phyloP scores from a whole-genome alignment of 495 filamentous ascomycete genomes.

The Trichoderma erinaceum region DNA sequence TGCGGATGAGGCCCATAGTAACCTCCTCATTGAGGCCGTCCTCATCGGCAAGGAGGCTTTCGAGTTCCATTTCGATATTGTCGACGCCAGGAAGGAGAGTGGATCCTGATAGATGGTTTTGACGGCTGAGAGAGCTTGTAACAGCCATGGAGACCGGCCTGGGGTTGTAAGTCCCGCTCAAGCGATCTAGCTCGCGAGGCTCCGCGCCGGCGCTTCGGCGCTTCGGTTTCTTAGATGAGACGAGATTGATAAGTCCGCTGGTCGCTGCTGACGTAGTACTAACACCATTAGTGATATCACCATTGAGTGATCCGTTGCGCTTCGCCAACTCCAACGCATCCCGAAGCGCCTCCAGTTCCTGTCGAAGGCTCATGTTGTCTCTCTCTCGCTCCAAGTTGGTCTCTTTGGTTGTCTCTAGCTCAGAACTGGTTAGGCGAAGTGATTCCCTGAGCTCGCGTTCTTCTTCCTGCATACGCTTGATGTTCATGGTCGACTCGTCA shows the following conservation, averaged over 20 bases:
- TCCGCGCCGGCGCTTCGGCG: constrained; percentile 90
- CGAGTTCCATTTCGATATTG: constrained; percentile 87
- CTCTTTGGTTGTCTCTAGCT: constrained; percentile 69
- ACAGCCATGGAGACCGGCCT: constrained; percentile 90
- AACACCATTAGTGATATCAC: constrained; percentile 66
- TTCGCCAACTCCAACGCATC: constrained; percentile 87
- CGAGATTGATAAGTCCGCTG: constrained; percentile 87
- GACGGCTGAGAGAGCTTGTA: constrained; percentile 54
- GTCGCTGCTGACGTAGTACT: constrained; percentile 44
- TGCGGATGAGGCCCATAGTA: constrained; percentile 88
- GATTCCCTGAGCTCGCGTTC: constrained; percentile 74
- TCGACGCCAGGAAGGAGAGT: constrained; percentile 74
- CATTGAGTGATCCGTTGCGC: constrained; percentile 54
- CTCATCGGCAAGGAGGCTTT: constrained; percentile 88
- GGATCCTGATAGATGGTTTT: constrained; percentile 51
- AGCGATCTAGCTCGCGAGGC: constrained; percentile 71
- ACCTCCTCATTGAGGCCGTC: constrained; percentile 95
- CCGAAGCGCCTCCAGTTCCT: constrained; percentile 83
- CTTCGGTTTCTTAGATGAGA: constrained; percentile 96
- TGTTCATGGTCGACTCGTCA: constrained; percentile 76
- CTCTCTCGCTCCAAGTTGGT: constrained; percentile 65
- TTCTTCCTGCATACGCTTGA: constrained; percentile 91
- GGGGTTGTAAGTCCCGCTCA: constrained; percentile 87
- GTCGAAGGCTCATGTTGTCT: constrained; percentile 75
- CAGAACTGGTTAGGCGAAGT: constrained; percentile 64